These are phyloP conservation scores for Lodderomyces jiufengensis DNA, from an alignment of 1,139 yeast genomes.

Conservation along the genomic window DNA sequence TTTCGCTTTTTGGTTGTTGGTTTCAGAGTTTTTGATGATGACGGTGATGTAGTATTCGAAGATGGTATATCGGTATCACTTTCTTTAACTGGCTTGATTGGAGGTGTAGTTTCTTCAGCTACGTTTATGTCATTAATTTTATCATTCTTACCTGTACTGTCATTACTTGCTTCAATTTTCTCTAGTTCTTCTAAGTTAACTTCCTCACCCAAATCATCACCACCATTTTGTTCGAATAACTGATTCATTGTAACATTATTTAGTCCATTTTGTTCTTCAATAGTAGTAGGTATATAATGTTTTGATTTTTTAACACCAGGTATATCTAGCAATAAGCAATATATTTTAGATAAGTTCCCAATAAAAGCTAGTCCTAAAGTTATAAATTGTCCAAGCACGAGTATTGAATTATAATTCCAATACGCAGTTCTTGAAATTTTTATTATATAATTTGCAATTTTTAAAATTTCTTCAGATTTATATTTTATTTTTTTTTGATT, in stretches of 20 bases:
- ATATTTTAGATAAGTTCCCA: slow-evolving; percentile 52
- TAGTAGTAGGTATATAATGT: too few relatives aligned
- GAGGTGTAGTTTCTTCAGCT: too few relatives aligned
- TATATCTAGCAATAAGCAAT: slow-evolving; percentile 26
- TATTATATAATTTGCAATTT: slow-evolving; percentile 31
- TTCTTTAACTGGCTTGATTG: too few relatives aligned
- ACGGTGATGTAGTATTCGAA: background rate
- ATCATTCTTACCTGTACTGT: too few relatives aligned
- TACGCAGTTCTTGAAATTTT: slow-evolving; percentile 49
- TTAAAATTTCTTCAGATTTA: slow-evolving; percentile 17
- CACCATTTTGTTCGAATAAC: background rate
- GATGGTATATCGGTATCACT: background rate
- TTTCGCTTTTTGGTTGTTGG: slow-evolving; percentile 1
- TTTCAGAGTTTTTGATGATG: background rate
- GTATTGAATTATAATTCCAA: slow-evolving; percentile 57
- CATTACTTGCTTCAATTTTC: slow-evolving; percentile 3
- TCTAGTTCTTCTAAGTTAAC: slow-evolving; percentile 12
- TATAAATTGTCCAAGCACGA: slow-evolving; percentile 76
- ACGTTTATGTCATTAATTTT: slow-evolving; percentile 6
- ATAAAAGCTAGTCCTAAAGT: slow-evolving; percentile 68
- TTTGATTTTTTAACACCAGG: slow-evolving; percentile 10
- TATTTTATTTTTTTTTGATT: slow-evolving; percentile 10
- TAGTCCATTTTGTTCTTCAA: too few relatives aligned
- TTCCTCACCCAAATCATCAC: slow-evolving; percentile 28
- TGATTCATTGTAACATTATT: background rate